Evolutionary conservation across 495 filamentous ascomycete species (phyloP).

Genomic region (Copromyces sp.): DNA sequence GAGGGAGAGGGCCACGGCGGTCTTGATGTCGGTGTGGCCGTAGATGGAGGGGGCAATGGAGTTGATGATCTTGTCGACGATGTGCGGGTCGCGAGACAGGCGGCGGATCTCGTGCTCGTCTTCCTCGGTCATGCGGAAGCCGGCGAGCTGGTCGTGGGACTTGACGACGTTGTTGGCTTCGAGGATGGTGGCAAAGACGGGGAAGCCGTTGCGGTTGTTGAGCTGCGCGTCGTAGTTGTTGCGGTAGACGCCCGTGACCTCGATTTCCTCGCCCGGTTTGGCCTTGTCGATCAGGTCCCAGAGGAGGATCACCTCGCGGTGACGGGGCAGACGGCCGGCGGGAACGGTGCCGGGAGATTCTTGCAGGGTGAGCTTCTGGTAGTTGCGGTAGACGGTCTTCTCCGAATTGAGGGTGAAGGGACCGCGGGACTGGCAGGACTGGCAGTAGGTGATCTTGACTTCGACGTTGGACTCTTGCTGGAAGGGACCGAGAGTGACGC

Average conservation of each 20-base stretch:
- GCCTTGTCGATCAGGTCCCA: slow-evolving; percentile 96
- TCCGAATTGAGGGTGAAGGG: slow-evolving; percentile 96
- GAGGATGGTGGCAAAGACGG: slow-evolving; percentile 94
- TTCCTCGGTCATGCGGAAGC: slow-evolving; percentile 91
- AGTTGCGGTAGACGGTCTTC: slow-evolving; percentile 98
- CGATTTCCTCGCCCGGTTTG: slow-evolving; percentile 96
- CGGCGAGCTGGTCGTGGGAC: slow-evolving; percentile 93
- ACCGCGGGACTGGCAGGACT: slow-evolving; percentile 92
- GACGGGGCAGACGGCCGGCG: slow-evolving; percentile 86
- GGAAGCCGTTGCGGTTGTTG: slow-evolving; percentile 98
- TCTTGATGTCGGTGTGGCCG: slow-evolving; percentile 95
- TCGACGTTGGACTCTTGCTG: slow-evolving; percentile 94
- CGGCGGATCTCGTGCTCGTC: slow-evolving; percentile 88
- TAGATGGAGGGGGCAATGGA: slow-evolving; percentile 98
- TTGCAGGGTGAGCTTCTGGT: slow-evolving; percentile 94
- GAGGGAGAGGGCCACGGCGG: slow-evolving; percentile 83
- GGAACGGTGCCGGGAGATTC: slow-evolving; percentile 97
- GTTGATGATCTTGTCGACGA: slow-evolving; percentile 87
- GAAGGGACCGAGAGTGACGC: slow-evolving; percentile 85
- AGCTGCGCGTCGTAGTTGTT: slow-evolving; percentile 97
- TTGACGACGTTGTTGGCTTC: slow-evolving; percentile 98
- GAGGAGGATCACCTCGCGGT: slow-evolving; percentile 89
- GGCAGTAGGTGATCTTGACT: slow-evolving; percentile 92
- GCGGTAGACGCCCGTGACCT: slow-evolving; percentile 93
- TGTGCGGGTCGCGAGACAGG: slow-evolving; percentile 77